Conservation (phyloP, 2,329 filamentous ascomycete genomes). For the Geosmithia morbida region DNA sequence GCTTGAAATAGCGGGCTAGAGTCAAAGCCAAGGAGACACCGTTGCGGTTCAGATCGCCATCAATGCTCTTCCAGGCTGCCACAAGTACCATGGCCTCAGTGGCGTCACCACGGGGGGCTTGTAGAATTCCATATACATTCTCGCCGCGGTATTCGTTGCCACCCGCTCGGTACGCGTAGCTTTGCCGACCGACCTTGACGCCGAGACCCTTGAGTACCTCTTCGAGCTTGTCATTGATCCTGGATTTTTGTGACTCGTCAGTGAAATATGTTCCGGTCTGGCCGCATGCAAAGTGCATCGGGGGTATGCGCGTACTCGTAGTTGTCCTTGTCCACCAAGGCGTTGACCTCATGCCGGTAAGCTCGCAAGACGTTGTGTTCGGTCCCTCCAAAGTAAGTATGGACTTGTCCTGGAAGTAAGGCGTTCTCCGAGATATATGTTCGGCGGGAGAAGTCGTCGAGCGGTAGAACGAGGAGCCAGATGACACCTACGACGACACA, state of each 20-base stretch:
- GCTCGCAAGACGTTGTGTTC: conserved; percentile 91
- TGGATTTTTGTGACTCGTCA: conserved; percentile 18
- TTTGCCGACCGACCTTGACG: conserved; percentile 76
- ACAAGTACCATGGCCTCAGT: conserved; percentile 94
- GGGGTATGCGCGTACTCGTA: conserved; percentile 24
- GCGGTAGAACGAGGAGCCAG: conserved; percentile 81
- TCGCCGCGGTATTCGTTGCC: conserved; percentile 63
- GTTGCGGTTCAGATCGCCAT: conserved; percentile 66
- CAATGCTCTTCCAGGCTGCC: conserved; percentile 74
- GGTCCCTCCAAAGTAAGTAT: conserved; percentile 93
- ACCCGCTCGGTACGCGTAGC: conserved; percentile 71
- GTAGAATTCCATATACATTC: conserved; percentile 87
- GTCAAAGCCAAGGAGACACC: conserved; percentile 79
- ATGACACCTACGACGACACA: conserved; percentile 74
- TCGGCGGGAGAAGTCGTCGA: conserved; percentile 77
- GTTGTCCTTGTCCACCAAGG: conserved; percentile 38
- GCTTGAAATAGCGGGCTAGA: conserved; percentile 86
- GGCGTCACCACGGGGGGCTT: conserved; percentile 86
- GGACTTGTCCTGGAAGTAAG: conserved; percentile 85
- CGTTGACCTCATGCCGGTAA: conserved; percentile 71
- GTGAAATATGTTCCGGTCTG: no score
- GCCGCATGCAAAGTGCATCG: not conserved
- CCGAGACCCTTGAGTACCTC: conserved; percentile 65
- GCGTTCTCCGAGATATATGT: conserved; percentile 99
- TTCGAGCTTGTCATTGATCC: conserved; percentile 57